Percentiles rank a stretch among this genome's conserved stretches.
Evolutionary conservation across 2,329 filamentous ascomycete species (phyloP).

Genomic region (Paraphaeosphaeria minitans): DNA sequence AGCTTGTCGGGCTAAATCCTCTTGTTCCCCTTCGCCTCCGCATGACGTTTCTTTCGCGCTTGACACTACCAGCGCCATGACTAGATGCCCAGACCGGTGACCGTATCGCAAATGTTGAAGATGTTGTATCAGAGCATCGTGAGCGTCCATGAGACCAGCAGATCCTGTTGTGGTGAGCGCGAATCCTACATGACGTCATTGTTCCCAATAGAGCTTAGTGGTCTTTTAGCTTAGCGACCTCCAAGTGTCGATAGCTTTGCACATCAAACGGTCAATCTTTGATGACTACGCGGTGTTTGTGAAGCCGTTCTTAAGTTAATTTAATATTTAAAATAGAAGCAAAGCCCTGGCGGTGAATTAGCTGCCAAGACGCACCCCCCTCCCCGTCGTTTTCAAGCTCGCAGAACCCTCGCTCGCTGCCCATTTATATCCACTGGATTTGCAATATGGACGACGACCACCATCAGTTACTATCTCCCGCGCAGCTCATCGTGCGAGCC

Average conservation of each 20-base stretch:
- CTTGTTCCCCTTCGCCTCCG: no score
- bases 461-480: not conserved
- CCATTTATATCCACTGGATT: not conserved
- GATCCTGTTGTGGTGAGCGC: no score
- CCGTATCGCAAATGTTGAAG: no score
- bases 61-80: no score
- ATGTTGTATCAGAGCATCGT: no score
- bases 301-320: not conserved
- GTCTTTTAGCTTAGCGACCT: no score
- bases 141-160: no score
- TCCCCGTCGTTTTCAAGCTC: no score
- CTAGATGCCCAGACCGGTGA: no score
- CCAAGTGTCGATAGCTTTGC: not conserved
- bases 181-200: not conserved
- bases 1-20: no score
- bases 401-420: not conserved
- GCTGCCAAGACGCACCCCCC: not conserved
- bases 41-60: no score
- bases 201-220: not conserved
- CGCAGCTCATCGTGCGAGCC: constrained; percentile 2
- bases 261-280: not conserved
- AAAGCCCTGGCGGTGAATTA: not conserved
- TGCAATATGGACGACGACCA: not conserved
- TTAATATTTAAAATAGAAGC: no score
- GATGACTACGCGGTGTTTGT: not conserved